Evolutionary conservation across 495 filamentous ascomycete genomes (phyloP).

Genomic region (Neurospora tetraspora): DNA sequence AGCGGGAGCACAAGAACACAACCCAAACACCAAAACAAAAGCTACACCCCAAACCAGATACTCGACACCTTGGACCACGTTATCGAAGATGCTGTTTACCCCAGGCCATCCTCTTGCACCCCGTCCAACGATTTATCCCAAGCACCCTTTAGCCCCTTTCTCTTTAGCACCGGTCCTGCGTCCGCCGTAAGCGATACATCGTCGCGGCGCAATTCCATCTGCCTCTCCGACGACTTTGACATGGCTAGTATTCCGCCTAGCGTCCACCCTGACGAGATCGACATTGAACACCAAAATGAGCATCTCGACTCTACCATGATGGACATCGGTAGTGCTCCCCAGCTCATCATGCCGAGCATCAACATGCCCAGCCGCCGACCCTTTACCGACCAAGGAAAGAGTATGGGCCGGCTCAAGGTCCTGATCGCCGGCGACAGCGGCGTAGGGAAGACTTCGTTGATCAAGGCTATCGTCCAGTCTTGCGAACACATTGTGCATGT

Average conservation of each 20-base stretch:
- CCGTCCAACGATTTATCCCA: conserved; percentile 28
- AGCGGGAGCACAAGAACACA: background rate
- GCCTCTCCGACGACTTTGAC: conserved; percentile 39
- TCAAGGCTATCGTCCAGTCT: conserved; percentile 87
- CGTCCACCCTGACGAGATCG: conserved; percentile 6
- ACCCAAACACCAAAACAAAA: background rate
- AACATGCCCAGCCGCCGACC: conserved; percentile 88
- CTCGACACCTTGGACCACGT: conserved; percentile 1
- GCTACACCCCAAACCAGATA: background rate
- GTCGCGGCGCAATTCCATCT: conserved; percentile 46
- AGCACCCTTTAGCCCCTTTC: conserved; percentile 44
- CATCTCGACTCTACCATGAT: conserved; percentile 20
- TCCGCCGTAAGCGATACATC: conserved; percentile 39
- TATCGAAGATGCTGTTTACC: background rate
- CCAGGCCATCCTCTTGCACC: conserved; percentile 6
- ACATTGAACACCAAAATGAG: conserved; percentile 3
- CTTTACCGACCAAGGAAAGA: conserved; percentile 80
- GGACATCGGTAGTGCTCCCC: conserved; percentile 55
- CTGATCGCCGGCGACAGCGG: conserved; percentile 77
- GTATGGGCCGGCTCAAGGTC: conserved; percentile 78
- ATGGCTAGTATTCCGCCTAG: conserved; percentile 12
- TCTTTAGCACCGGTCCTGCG: conserved; percentile 35
- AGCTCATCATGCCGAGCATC: conserved; percentile 96
- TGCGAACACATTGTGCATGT: conserved; percentile 97
- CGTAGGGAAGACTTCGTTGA: conserved; percentile 79